A percentile compares a stretch with the other conserved stretches of the same genome.
These are phyloP conservation scores for Calycina herbarum DNA, from an alignment of 2,329 filamentous ascomycete species.

Conservation along the genomic window DNA sequence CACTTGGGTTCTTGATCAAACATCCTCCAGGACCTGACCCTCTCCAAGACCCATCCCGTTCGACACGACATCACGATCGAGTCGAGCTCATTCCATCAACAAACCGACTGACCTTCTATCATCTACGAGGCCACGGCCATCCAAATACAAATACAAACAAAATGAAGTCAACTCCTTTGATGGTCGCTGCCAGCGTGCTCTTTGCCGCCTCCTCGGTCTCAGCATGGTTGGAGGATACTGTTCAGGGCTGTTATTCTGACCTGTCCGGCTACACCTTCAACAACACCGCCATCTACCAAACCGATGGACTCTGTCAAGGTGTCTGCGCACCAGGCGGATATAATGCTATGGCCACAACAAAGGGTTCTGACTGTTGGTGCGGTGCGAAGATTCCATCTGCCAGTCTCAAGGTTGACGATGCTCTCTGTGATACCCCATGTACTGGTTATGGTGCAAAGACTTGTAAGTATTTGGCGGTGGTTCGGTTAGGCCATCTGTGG, in stretches of 20 bases:
- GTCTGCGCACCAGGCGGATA: conserved; percentile 24
- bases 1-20: conserved; percentile 7
- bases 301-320: conserved; percentile 31
- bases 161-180: conserved; percentile 26
- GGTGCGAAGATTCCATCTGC: conserved; percentile 32
- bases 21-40: not conserved
- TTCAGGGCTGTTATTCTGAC: conserved; percentile 34
- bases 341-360: conserved; percentile 31
- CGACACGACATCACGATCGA: conserved; percentile 18
- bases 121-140: conserved; percentile 25
- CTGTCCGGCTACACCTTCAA: conserved; percentile 30
- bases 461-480: conserved; percentile 25
- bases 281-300: conserved; percentile 31
- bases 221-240: conserved; percentile 16
- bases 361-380: conserved; percentile 34
- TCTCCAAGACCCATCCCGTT: not conserved
- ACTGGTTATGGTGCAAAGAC: conserved; percentile 32
- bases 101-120: conserved; percentile 16
- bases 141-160: conserved; percentile 15
- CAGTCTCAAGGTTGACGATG: conserved; percentile 22
- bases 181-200: conserved; percentile 23
- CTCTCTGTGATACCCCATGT: conserved; percentile 31
- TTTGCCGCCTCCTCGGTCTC: conserved; percentile 23
- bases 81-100: conserved; percentile 13
- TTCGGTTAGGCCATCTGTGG: not conserved